Percentiles rank a stretch among this genome's conserved stretches.
These are phyloP conservation scores for Marchantia polymorpha DNA, from an alignment of 225 moss, liverwort and hornwort genomes.

Conservation along the genomic window DNA sequence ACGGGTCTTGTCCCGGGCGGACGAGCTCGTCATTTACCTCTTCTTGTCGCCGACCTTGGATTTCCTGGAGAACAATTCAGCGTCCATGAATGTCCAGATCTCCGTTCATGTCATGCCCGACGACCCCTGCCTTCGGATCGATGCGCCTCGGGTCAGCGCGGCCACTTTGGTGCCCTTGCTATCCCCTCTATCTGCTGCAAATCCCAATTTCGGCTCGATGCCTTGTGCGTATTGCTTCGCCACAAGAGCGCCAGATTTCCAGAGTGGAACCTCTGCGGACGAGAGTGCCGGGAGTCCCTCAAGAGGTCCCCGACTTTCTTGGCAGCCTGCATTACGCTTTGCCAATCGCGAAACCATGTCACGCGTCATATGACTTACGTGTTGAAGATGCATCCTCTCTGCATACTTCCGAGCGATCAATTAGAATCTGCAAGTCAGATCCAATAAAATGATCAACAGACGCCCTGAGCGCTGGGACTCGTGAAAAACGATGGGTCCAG, in stretches of 20 bases:
- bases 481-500: not conserved
- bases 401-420: too few relatives aligned
- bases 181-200: constrained; percentile 15
- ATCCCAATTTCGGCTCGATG: constrained; percentile 25
- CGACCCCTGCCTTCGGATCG: constrained; percentile 51
- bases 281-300: constrained; percentile 24
- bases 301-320: constrained; percentile 27
- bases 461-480: too few relatives aligned
- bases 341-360: not conserved
- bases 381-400: not conserved
- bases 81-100: constrained; percentile 55
- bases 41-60: constrained; percentile 36
- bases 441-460: too few relatives aligned
- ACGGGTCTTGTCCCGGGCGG: not conserved
- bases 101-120: constrained; percentile 60
- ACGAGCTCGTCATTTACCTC: not conserved
- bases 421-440: too few relatives aligned
- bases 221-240: constrained; percentile 27
- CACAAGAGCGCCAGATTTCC: constrained; percentile 35
- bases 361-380: not conserved
- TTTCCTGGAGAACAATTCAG: constrained; percentile 48
- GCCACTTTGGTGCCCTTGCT: constrained; percentile 22
- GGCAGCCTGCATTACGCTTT: constrained; percentile 39
- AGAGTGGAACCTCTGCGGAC: constrained; percentile 25
- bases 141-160: constrained; percentile 38